Base-by-base conservation (phyloP, 805 yeast species). In the Wickerhamiella sorbophila region DNA sequence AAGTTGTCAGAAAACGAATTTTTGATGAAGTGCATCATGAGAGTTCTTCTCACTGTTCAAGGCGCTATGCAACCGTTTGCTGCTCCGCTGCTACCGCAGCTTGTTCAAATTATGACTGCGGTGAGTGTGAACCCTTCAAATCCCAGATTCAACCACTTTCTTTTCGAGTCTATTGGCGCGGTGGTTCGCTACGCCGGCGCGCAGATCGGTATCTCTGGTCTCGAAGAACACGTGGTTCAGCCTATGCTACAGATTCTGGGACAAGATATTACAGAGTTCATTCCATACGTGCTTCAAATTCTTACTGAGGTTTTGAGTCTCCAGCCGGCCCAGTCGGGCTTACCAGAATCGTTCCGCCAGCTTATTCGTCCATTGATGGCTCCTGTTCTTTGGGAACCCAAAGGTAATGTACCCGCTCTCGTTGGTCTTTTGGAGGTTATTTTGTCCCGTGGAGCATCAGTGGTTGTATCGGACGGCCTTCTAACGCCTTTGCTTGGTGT, bases 1-100 rank as follows among this genome's bases (percentile, higher is more conserved):
- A 88, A 86, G 56, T 65, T 93, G 40, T 86, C 96, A 0, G 97
- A 91, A 56, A 91, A 91, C 60, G 98, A 91, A 56, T 91, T 84
- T 57, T 67, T 91, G 55, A 83, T 91, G 78, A 84, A 79, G 56
- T 76, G 93, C 48, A 67, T 84, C 1, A 84, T 86, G 86, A 72
- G 96, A 53, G 77, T 87, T 5, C 68, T 79, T 39, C 74, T 86
- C 15, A 71, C 85, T 6, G 84, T 81, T 51, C 83, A 81, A 48
- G 62, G 75, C 1, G 52, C 60, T 6, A 53, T 54, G 17, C 38
- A 43, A 10, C 56, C 60, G 3, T 59, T 57, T 40, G 59, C 61
- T 3, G 53, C 47, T 3, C 40, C 47, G 16, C 55, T 83, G n/a
- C 64, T 84, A 31, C 67, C 71, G 27, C 87, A 87, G 56, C 64